Conservation (phyloP, 2,329 filamentous ascomycete genomes). For the Eurotiales sp. region DNA sequence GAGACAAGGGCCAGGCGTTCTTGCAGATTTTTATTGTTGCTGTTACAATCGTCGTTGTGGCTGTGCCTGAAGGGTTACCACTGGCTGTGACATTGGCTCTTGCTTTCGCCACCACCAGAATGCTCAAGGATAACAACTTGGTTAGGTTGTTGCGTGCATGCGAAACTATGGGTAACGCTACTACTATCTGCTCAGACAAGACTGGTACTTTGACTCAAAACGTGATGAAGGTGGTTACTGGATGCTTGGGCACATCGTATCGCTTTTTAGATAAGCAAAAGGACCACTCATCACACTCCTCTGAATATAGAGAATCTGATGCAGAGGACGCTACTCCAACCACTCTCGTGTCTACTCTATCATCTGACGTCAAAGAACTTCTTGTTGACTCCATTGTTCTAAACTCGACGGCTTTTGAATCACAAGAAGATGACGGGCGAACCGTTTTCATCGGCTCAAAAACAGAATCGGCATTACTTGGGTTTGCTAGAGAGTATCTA, state of each 20-base stretch:
- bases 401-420: constrained; percentile 67
- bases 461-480: constrained; percentile 71
- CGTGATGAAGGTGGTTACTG: constrained; percentile 59
- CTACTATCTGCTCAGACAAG: constrained; percentile 63
- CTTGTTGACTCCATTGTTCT: constrained; percentile 62
- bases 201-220: constrained; percentile 64
- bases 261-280: constrained; percentile 42
- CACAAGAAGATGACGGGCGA: constrained; percentile 56
- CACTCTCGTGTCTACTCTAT: constrained; percentile 54
- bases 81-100: constrained; percentile 60
- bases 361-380: constrained; percentile 51
- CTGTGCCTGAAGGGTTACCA: constrained; percentile 58
- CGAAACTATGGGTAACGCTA: constrained; percentile 63
- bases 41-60: constrained; percentile 58
- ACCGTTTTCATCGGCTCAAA: constrained; percentile 68
- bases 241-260: constrained; percentile 49
- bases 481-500: constrained; percentile 63
- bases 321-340: constrained; percentile 49
- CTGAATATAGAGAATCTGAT: constrained; percentile 23
- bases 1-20: constrained; percentile 56
- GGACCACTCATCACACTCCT: constrained; percentile 24
- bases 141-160: constrained; percentile 58
- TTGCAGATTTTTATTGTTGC: constrained; percentile 57
- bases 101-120: constrained; percentile 60
- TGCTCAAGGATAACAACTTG: constrained; percentile 61